Evolutionary conservation across 176 grass and related monocot genomes (phyloP), one percentile per base, ranked within the genome.

Genomic region (Eragrostis curvula): DNA sequence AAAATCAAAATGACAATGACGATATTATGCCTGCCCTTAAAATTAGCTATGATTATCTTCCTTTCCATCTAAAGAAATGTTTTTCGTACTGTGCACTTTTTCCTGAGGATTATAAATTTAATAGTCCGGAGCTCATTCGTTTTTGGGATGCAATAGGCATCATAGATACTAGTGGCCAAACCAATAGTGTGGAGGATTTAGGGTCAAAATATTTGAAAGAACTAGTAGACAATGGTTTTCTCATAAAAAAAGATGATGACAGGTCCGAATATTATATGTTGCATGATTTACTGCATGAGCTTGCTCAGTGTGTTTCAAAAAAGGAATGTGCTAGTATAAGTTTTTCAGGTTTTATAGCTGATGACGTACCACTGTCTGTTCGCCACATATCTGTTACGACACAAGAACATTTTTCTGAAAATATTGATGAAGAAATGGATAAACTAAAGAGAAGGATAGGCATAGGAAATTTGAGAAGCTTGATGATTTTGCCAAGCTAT

Each of bases 1-100:
- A 21, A 83, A 29, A 74, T 0, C 46, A 42, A 66, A 15, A 25
- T 1, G 13, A 53, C 7, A 30, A 9, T 0, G 32, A 74, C 51
- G 59, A 55, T 29, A 74, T 83, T n/a, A 74, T 83, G 9, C 59
- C 81, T 3, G 46, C 59, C 6, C 7, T 83, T 0, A 83, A 55
- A 66, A 83, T 83, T 44, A 83, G 70, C 70, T 83, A 83, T 29
- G 59, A 83, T 9, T 74, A 83, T 2, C 81, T 83, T 21, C 70
- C 80, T 0, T 83, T 83, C 59, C 29, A 83, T 52, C 59, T 83
- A 8, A 64, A 74, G 27, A 83, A 52, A 30, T 83, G 81, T 52
- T 74, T 74, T 43, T 41, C 44, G 9, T 82, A 51, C 39, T 51
- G 8, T 82, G 4, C 44, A 3, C 81, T 83, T 42, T 83, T 44